A percentile compares a stretch with the other conserved stretches of the same genome.
phyloP scores from a whole-genome alignment of 2,329 filamentous ascomycete species.

The Fusarium compactum region DNA sequence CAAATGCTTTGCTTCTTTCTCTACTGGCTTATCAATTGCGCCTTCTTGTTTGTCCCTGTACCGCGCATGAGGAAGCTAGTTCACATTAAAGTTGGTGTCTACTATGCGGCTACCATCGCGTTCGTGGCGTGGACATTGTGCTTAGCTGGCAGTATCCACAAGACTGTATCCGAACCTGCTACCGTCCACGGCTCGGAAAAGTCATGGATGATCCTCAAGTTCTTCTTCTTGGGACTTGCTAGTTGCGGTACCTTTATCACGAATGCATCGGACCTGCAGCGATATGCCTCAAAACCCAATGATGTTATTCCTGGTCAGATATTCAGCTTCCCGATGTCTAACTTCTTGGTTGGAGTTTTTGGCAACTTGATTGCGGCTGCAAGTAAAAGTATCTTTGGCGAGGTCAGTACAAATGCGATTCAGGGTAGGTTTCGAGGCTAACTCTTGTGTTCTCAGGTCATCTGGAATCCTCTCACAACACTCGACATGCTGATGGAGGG shows the following conservation, averaged over 20 bases:
- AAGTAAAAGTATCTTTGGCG: constrained; percentile 14
- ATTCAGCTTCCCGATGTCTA: constrained; percentile 4
- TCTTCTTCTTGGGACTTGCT: constrained; percentile 10
- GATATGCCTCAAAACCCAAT: background rate
- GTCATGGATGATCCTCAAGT: constrained; percentile 22
- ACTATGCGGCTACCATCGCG: constrained; percentile 12
- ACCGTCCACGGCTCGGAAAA: constrained; percentile 1
- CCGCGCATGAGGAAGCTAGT: constrained; percentile 11
- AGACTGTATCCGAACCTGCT: background rate
- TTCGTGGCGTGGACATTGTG: constrained; percentile 15
- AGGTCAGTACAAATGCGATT: background rate
- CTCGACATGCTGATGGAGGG: constrained; percentile 17
- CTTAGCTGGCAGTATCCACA: background rate
- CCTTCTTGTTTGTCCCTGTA: constrained; percentile 10
- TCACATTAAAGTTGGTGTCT: constrained; percentile 15
- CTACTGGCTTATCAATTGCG: constrained; percentile 20
- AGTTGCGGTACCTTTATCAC: constrained; percentile 12
- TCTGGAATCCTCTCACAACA: constrained; percentile 12
- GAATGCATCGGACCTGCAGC: constrained; percentile 11
- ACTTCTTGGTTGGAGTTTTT: constrained; percentile 13
- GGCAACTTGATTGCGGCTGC: constrained; percentile 17
- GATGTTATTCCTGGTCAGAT: constrained; percentile 11
- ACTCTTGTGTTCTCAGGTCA: background rate
- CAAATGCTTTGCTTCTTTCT: constrained; percentile 26
- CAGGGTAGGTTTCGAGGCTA: rapidly evolving